These are phyloP conservation scores for Aeschynomene evenia DNA, from an alignment of 306 rosid species.

Conservation along the genomic window DNA sequence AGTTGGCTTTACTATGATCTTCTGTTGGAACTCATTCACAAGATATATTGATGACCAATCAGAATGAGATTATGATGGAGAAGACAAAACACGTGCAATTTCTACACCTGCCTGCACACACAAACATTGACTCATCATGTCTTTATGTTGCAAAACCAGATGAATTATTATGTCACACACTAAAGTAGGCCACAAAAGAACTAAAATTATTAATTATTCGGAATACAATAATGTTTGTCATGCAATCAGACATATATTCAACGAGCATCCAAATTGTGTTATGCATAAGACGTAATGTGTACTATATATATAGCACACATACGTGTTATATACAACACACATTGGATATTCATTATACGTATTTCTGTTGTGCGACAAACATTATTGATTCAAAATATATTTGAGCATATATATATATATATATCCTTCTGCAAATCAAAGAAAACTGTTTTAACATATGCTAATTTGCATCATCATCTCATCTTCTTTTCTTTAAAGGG, in stretches of 20 bases:
- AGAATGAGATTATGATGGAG: slow-evolving; percentile 5
- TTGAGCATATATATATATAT: slow-evolving; percentile 1
- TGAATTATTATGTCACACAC: slow-evolving; percentile 23
- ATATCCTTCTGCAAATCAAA: slow-evolving; percentile 20
- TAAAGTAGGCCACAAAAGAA: slow-evolving; percentile 20
- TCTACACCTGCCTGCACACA: slow-evolving; percentile 12
- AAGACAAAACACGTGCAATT: slow-evolving; percentile 34
- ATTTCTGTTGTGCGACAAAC: no score
- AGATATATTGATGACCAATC: slow-evolving; percentile 12
- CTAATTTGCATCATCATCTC: slow-evolving; percentile 21
- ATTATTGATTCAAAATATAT: neutral
- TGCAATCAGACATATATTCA: no score
- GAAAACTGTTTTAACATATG: slow-evolving; percentile 6
- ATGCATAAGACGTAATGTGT: no score
- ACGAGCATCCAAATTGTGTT: no score
- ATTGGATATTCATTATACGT: no score
- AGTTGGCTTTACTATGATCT: slow-evolving; percentile 17
- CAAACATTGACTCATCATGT: slow-evolving; percentile 20
- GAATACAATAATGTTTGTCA: no score
- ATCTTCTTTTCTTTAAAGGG: slow-evolving; percentile 32
- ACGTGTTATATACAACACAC: no score
- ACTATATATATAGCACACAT: no score
- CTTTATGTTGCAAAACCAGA: slow-evolving; percentile 22
- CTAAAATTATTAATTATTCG: neutral
- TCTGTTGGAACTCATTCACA: neutral